Base-by-base conservation (phyloP, 2,329 filamentous ascomycete species). In the Blumeriella jaapii region DNA sequence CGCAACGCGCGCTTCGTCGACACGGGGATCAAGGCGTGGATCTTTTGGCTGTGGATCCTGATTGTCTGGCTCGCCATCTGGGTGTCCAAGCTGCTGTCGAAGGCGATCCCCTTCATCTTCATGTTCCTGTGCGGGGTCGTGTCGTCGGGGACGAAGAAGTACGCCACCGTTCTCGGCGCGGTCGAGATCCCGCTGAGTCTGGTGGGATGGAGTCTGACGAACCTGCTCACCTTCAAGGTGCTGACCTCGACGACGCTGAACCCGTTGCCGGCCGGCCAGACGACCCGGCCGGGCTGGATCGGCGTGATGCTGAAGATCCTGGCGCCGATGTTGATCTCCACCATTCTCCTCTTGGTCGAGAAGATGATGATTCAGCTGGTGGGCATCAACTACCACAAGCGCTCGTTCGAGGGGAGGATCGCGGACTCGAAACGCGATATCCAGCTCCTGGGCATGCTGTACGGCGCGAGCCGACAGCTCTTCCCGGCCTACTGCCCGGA, bases 401-500 rank as follows among this genome's bases (percentile, higher is more conserved):
- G 84, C 47, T 86, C 85, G 29, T 91, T 91, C 58, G 76, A 82
- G 49, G 73, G 75, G 45, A 67, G 75, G 33, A 96, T 98, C 65
- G 82, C 84, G 58, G 78, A 85, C 26, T 94, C 86, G 15, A 96
- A 98, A 64, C 79, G 74, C 38, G 83, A 89, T 47, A 72, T 96
- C 30, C 71, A 75, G 53, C 71, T 96, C 2, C 67, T 98, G 2
- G 78, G 82, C 12, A 63, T 91, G 18, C 74, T 98, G 36, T 95
- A 93, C 57, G 87, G 96, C 46, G 86, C 87, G 13, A 95, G 89
- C 3, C 73, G 86, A 34, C 70, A 76, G 4, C 67, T 96, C 32
- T 98, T 96, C 54, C 91, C 91, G 16, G 81, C 86, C 61, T 94
- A 94, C 62, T 94, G 86, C 60, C 69, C 67, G 15, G 89, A 96